Percentiles rank a stretch among this genome's conserved stretches.
Evolutionary conservation across 352 stramenopile genomes (phyloP).

Genomic region (Phytophthora fragariaefolia): DNA sequence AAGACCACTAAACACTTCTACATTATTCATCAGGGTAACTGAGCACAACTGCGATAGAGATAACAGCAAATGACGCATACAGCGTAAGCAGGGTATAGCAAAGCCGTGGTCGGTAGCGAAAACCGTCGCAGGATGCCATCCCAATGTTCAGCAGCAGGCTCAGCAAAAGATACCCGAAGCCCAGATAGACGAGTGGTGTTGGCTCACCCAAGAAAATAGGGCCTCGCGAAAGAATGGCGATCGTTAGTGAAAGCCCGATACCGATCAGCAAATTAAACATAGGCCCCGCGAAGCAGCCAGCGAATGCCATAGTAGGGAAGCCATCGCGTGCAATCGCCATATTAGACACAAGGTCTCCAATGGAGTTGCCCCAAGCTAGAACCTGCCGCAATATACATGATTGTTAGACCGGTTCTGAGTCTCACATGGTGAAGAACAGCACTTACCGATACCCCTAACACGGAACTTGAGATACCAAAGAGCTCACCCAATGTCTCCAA

Average conservation of each 20-base stretch:
- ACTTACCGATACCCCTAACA: slow-evolving; percentile 80
- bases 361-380: slow-evolving; percentile 81
- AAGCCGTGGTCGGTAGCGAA: slow-evolving; percentile 62
- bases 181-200: slow-evolving; percentile 68
- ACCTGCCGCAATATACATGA: slow-evolving; percentile 46
- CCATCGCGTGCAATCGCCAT: slow-evolving; percentile 81
- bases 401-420: slow-evolving; percentile 14
- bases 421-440: background rate
- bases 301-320: slow-evolving; percentile 86
- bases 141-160: slow-evolving; percentile 76
- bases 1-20: slow-evolving; percentile 2
- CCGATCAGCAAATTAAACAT: slow-evolving; percentile 86
- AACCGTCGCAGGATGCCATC: slow-evolving; percentile 59
- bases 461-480: slow-evolving; percentile 78
- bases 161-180: slow-evolving; percentile 68
- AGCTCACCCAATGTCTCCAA: slow-evolving; percentile 76
- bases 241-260: slow-evolving; percentile 69
- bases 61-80: slow-evolving; percentile 69
- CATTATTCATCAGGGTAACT: slow-evolving; percentile 39
- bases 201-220: slow-evolving; percentile 62
- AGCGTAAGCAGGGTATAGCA: slow-evolving; percentile 67
- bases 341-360: slow-evolving; percentile 81
- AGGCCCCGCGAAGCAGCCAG: slow-evolving; percentile 80
- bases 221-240: slow-evolving; percentile 61
- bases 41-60: slow-evolving; percentile 66